Conservation (phyloP, 2,329 filamentous ascomycete species). For the Microcyclospora pomicola region DNA sequence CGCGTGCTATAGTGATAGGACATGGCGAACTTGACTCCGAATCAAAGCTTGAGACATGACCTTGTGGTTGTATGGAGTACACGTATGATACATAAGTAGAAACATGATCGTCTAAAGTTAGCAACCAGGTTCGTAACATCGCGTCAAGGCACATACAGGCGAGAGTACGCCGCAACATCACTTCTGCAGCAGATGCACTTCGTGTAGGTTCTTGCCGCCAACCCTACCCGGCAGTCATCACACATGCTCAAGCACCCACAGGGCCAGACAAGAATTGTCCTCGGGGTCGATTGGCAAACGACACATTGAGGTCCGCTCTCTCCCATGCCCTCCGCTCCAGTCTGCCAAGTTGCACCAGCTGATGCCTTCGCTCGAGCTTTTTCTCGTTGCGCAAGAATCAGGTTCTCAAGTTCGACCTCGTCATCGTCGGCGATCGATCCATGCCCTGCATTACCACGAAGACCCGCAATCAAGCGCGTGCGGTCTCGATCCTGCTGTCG, state of each 20-base stretch:
- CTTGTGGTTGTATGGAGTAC: no score
- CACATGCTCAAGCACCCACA: constrained; percentile 89
- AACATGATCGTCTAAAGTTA: no score
- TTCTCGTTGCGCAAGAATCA: constrained; percentile 42
- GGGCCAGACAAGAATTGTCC: constrained; percentile 90
- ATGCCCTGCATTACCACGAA: constrained; percentile 24
- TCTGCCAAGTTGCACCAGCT: constrained; percentile 42
- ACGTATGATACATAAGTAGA: no score
- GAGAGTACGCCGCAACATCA: constrained; percentile 77
- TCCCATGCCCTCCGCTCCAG: constrained; percentile 60
- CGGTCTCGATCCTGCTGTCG: constrained; percentile 55
- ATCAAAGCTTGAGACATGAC: no score
- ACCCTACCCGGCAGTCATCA: constrained; percentile 83
- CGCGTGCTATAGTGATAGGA: no score
- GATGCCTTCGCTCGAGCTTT: constrained; percentile 28
- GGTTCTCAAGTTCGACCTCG: constrained; percentile 42
- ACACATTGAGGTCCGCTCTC: constrained; percentile 73
- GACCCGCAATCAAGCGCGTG: constrained; percentile 46
- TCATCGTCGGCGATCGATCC: constrained; percentile 37
- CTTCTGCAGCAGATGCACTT: constrained; percentile 90
- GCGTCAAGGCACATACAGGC: constrained; percentile 67
- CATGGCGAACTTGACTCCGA: no score
- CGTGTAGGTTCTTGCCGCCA: constrained; percentile 95
- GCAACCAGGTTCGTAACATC: no score
- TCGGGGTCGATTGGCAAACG: constrained; percentile 73